phyloP scores from a whole-genome alignment of 169 alveolate genomes.

The Cryptosporidium viatorum region DNA sequence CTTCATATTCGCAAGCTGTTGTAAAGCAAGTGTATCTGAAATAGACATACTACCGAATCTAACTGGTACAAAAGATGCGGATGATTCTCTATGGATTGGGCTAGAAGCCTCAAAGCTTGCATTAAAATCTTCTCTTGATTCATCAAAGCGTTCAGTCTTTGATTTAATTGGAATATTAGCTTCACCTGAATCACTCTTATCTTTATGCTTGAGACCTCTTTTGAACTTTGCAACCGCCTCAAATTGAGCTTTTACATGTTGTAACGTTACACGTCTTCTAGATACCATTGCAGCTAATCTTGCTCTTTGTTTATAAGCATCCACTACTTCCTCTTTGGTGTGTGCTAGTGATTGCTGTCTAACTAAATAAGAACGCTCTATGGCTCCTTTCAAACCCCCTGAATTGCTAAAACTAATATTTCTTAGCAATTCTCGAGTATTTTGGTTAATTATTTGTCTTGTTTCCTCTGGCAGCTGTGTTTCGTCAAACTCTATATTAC shows the following conservation, averaged over 20 bases:
- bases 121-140: constrained; percentile 6
- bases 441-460: constrained; percentile 45
- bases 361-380: constrained; percentile 49
- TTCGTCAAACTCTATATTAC: constrained; percentile 42
- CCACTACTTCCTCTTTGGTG: constrained; percentile 63
- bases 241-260: constrained; percentile 56
- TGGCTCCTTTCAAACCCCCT: constrained; percentile 68
- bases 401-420: constrained; percentile 48
- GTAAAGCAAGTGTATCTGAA: constrained; percentile 64
- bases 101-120: constrained; percentile 42
- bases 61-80: constrained; percentile 43
- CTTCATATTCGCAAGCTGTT: constrained; percentile 51
- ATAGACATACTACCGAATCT: constrained; percentile 64
- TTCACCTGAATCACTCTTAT: neutral
- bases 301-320: constrained; percentile 72
- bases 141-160: constrained; percentile 24
- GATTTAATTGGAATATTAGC: neutral
- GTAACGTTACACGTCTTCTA: constrained; percentile 56
- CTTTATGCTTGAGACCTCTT: constrained; percentile 7
- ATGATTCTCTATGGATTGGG: constrained; percentile 15
- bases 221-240: constrained; percentile 44
- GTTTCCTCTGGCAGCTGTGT: constrained; percentile 56
- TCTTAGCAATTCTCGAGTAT: constrained; percentile 20
- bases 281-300: constrained; percentile 73
- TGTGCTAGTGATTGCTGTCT: constrained; percentile 58